Conservation (phyloP, 2,329 filamentous ascomycete genomes). For the Zymoseptoria pseudotritici region DNA sequence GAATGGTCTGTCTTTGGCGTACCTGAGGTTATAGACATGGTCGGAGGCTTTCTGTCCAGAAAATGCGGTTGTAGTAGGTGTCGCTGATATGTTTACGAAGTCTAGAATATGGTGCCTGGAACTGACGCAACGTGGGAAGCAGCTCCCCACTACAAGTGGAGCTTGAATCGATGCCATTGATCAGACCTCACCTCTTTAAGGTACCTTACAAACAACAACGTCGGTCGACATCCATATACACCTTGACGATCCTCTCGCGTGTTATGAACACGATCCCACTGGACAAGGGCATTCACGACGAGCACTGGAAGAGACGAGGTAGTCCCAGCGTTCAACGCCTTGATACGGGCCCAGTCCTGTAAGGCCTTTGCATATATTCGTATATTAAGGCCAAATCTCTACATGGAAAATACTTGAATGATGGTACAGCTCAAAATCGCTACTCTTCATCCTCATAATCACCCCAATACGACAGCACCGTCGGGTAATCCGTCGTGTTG, state of each 20-base stretch:
- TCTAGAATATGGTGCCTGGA: not conserved
- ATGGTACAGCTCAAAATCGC: not conserved
- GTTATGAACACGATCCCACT: not conserved
- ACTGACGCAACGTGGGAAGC: not conserved
- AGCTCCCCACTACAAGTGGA: not conserved
- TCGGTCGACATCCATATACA: not conserved
- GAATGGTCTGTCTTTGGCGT: not conserved
- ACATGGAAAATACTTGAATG: not conserved
- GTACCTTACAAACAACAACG: not conserved
- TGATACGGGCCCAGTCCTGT: not conserved
- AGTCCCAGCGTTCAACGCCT: not conserved
- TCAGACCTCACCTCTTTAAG: not conserved
- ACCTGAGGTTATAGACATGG: constrained; percentile 17
- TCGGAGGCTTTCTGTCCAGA: constrained; percentile 1
- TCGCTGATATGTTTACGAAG: not conserved
- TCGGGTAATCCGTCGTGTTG: constrained; percentile 19
- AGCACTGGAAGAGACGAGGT: not conserved
- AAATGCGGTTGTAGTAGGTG: not conserved
- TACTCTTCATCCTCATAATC: constrained; percentile 2
- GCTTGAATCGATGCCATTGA: not conserved
- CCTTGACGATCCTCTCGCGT: not conserved
- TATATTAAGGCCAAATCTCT: not conserved
- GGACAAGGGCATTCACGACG: not conserved
- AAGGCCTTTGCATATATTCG: not conserved
- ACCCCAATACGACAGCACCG: constrained; percentile 18